Evolutionary conservation across 2,329 filamentous ascomycete genomes (phyloP).

Genomic region (Aspergillus pseudoterreus): DNA sequence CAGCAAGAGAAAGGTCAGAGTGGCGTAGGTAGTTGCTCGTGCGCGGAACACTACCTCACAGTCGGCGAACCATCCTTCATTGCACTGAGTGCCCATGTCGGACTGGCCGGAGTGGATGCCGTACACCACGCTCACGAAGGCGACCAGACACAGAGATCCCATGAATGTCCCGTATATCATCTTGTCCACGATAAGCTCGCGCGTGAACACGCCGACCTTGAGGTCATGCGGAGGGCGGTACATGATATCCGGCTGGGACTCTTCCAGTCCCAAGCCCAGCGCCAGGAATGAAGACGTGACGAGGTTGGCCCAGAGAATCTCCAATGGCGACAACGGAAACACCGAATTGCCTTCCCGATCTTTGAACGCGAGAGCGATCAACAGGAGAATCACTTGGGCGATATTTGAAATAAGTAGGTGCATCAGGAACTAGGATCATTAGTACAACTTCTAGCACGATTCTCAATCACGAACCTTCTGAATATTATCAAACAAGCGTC

Average conservation of each 20-base stretch:
- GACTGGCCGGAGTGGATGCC: slow-evolving; percentile 36
- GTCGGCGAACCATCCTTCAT: slow-evolving; percentile 44
- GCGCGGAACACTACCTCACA: slow-evolving; percentile 62
- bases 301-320: slow-evolving; percentile 92
- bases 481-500: slow-evolving; percentile 84
- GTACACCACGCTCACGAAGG: slow-evolving; percentile 39
- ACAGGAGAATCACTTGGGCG: slow-evolving; percentile 74
- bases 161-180: slow-evolving; percentile 45
- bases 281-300: slow-evolving; percentile 82
- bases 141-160: slow-evolving; percentile 40
- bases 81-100: slow-evolving; percentile 55
- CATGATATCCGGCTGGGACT: slow-evolving; percentile 72
- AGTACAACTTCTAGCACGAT: slow-evolving; percentile 25
- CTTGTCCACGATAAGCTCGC: slow-evolving; percentile 39
- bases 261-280: slow-evolving; percentile 78
- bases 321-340: slow-evolving; percentile 77
- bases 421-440: slow-evolving; percentile 58
- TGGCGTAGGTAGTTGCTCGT: slow-evolving; percentile 69
- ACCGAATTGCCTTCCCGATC: slow-evolving; percentile 68
- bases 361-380: slow-evolving; percentile 77
- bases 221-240: slow-evolving; percentile 69
- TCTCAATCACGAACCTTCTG: slow-evolving; percentile 54
- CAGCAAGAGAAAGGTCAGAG: slow-evolving; percentile 69
- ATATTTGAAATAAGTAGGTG: slow-evolving; percentile 78
- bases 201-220: slow-evolving; percentile 39